Conservation (phyloP, 2,329 filamentous ascomycete species). For the Chaetomiaceae sp. region DNA sequence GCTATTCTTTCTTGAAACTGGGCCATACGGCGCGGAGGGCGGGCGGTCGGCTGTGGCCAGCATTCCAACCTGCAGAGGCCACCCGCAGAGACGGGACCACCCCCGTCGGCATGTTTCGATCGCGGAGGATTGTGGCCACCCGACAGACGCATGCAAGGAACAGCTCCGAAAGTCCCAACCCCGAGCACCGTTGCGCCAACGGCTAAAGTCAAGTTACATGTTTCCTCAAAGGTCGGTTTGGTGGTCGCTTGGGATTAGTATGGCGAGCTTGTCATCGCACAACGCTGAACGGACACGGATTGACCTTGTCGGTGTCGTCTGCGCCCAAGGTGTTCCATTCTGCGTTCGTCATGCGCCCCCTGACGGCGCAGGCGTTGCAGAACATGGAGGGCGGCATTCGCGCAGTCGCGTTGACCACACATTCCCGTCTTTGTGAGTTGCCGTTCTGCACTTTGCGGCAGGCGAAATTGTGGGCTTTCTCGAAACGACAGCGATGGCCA, state of each 20-base stretch:
- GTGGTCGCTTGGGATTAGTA: constrained; percentile 5
- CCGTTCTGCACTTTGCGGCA: background rate
- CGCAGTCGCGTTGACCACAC: too few species aligned
- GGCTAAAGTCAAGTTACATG: too few species aligned
- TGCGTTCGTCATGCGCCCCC: too few species aligned
- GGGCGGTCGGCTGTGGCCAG: background rate
- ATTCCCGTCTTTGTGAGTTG: too few species aligned
- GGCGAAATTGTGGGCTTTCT: background rate
- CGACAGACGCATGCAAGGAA: constrained; percentile 14
- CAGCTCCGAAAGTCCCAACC: too few species aligned
- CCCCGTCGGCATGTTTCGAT: constrained; percentile 22
- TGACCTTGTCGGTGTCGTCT: too few species aligned
- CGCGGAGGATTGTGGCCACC: constrained; percentile 9
- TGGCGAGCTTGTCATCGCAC: background rate
- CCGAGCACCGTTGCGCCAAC: constrained; percentile 5
- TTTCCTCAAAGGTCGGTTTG: constrained; percentile 10
- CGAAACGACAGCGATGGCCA: too few species aligned
- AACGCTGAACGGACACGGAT: too few species aligned
- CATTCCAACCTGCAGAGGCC: too few species aligned
- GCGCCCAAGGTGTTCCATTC: too few species aligned
- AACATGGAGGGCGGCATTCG: too few species aligned
- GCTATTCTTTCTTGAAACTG: constrained; percentile 30
- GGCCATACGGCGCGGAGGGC: constrained; percentile 15
- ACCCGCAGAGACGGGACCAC: background rate
- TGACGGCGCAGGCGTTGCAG: too few species aligned